These are phyloP conservation scores for Elongisporangium prolatum DNA, from an alignment of 352 stramenopile genomes.

Conservation along the genomic window DNA sequence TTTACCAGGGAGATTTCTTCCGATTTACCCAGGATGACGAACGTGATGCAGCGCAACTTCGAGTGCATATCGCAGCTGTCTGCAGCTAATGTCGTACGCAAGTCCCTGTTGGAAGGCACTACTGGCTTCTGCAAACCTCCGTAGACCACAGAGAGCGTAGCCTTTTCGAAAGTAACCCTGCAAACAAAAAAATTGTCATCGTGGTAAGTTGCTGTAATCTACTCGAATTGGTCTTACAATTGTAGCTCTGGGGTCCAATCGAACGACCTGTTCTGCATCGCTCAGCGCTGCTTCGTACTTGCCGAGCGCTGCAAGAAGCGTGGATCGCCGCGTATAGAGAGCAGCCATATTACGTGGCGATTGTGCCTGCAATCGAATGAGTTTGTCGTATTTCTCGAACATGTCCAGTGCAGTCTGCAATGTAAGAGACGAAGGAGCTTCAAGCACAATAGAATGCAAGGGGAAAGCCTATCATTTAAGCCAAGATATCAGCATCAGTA, in stretches of 20 bases:
- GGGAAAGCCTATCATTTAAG: conserved; percentile 8
- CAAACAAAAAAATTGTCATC: background rate
- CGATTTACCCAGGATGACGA: background rate
- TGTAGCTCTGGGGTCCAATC: conserved; percentile 41
- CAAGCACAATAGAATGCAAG: conserved; percentile 19
- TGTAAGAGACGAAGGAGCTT: conserved; percentile 14
- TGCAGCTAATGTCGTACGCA: conserved; percentile 51
- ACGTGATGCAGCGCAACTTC: conserved; percentile 33
- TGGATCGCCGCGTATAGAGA: conserved; percentile 52
- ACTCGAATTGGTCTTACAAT: conserved; percentile 23
- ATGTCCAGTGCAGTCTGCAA: conserved; percentile 27
- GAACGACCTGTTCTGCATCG: conserved; percentile 51
- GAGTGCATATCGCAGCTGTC: conserved; percentile 53
- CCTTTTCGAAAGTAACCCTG: conserved; percentile 72
- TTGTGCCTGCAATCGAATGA: conserved; percentile 47
- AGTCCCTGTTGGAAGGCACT: conserved; percentile 60
- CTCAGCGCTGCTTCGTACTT: conserved; percentile 35
- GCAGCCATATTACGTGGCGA: conserved; percentile 50
- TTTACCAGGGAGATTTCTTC: no score
- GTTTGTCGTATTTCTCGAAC: conserved; percentile 65
- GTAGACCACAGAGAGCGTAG: conserved; percentile 48
- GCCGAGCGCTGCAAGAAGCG: conserved; percentile 46
- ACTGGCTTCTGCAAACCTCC: conserved; percentile 46
- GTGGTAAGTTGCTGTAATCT: background rate
- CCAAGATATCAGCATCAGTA: background rate